A percentile compares a stretch with the other conserved stretches of the same genome.
These are phyloP conservation scores for Coniella lustricola DNA, from an alignment of 2,329 filamentous ascomycete species.

Conservation along the genomic window DNA sequence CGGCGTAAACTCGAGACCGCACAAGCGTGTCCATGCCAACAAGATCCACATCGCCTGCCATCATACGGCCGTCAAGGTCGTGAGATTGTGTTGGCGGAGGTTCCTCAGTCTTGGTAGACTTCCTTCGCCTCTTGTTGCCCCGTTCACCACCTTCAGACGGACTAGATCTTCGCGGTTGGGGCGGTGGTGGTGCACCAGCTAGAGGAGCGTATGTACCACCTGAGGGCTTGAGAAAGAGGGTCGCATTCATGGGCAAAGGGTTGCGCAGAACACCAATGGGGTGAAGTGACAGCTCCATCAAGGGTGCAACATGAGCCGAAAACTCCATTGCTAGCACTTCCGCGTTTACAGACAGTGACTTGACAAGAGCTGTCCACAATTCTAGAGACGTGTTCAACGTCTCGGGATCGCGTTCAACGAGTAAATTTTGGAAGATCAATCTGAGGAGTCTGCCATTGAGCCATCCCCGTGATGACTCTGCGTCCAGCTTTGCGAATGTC, in stretches of 20 bases:
- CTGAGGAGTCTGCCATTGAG: slow-evolving; percentile 83
- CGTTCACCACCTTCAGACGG: slow-evolving; percentile 52
- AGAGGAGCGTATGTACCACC: slow-evolving; percentile 68
- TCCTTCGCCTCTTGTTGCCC: slow-evolving; percentile 68
- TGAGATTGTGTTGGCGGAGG: slow-evolving; percentile 62
- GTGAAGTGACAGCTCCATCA: slow-evolving; percentile 78
- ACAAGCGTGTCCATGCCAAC: slow-evolving; percentile 85
- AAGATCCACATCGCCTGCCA: slow-evolving; percentile 91
- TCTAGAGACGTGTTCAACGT: slow-evolving; percentile 79
- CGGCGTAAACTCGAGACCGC: slow-evolving; percentile 80
- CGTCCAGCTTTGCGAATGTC: slow-evolving; percentile 85
- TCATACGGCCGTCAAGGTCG: slow-evolving; percentile 96
- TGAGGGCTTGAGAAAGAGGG: slow-evolving; percentile 87
- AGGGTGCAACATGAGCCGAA: slow-evolving; percentile 64
- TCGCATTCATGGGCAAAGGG: slow-evolving; percentile 84
- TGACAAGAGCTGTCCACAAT: slow-evolving; percentile 76
- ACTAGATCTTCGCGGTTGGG: slow-evolving; percentile 41
- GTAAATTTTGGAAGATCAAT: slow-evolving; percentile 87
- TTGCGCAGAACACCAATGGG: slow-evolving; percentile 88
- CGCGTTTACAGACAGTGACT: slow-evolving; percentile 57
- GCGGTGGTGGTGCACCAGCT: slow-evolving; percentile 34
- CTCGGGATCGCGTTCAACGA: slow-evolving; percentile 83
- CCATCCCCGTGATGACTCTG: slow-evolving; percentile 78
- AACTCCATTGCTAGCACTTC: slow-evolving; percentile 67
- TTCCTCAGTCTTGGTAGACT: slow-evolving; percentile 76